A percentile compares a stretch with the other conserved stretches of the same genome.
Conservation (phyloP, 2,329 filamentous ascomycete genomes). For the Xylaria multiplex region DNA sequence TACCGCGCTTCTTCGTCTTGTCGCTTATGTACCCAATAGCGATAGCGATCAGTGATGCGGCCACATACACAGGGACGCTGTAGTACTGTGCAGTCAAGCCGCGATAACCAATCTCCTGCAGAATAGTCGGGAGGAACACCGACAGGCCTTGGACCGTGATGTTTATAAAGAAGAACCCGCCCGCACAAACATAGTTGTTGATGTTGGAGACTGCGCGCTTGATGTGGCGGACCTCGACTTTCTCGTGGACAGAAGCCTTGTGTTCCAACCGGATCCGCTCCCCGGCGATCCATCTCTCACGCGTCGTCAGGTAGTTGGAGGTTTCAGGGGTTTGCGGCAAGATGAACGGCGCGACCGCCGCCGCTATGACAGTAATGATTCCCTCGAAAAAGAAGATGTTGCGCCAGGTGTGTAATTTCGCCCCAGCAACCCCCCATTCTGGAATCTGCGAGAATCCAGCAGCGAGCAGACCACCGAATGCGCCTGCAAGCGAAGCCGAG, state of each 20-base stretch:
- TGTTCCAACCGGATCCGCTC: constrained; percentile 63
- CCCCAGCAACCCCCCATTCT: constrained; percentile 58
- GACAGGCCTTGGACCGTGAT: constrained; percentile 66
- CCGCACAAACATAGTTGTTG: constrained; percentile 68
- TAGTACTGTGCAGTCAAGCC: constrained; percentile 54
- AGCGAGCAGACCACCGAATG: constrained; percentile 67
- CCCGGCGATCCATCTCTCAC: constrained; percentile 64
- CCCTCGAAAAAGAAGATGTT: constrained; percentile 74
- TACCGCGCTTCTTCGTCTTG: constrained; percentile 55
- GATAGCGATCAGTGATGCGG: constrained; percentile 54
- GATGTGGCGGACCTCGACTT: constrained; percentile 60
- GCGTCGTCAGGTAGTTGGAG: constrained; percentile 61
- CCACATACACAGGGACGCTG: constrained; percentile 57
- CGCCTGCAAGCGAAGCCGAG: constrained; percentile 64
- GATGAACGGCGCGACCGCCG: constrained; percentile 59
- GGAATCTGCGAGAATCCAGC: constrained; percentile 63
- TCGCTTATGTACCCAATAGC: constrained; percentile 54
- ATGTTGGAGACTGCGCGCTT: constrained; percentile 63
- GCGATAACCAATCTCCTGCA: constrained; percentile 54
- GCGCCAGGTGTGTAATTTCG: constrained; percentile 61
- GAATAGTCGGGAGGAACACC: constrained; percentile 61
- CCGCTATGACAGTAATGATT: constrained; percentile 61
- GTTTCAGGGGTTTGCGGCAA: constrained; percentile 61
- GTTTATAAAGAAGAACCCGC: constrained; percentile 69
- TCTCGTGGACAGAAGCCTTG: constrained; percentile 57